These are phyloP conservation scores for Colletotrichum shisoi DNA, from an alignment of 2,329 filamentous ascomycete species.

Conservation along the genomic window DNA sequence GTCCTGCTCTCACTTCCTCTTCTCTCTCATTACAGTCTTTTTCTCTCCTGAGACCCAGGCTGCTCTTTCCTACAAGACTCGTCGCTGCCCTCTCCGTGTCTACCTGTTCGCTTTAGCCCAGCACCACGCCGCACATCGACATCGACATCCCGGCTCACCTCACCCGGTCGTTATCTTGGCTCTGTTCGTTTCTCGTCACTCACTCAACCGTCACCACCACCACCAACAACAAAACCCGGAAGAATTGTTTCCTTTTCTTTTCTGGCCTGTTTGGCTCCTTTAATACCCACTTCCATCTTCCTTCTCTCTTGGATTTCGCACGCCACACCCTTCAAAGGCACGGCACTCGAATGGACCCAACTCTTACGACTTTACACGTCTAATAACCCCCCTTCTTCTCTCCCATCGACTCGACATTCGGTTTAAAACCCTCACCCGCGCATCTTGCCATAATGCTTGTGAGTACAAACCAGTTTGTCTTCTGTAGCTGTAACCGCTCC, in stretches of 20 bases:
- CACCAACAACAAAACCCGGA: constrained; percentile 9
- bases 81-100: constrained; percentile 21
- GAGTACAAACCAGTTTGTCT: constrained; percentile 13
- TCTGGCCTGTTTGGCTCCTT: constrained; percentile 13
- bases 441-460: constrained; percentile 30
- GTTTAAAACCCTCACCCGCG: neutral
- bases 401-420: constrained; percentile 1
- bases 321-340: constrained; percentile 3
- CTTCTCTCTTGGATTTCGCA: constrained; percentile 27
- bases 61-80: neutral
- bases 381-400: constrained; percentile 3
- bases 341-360: constrained; percentile 17
- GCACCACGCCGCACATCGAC: constrained; percentile 9
- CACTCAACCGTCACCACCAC: constrained; percentile 27
- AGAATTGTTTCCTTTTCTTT: constrained; percentile 21
- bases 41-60: constrained; percentile 1
- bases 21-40: neutral
- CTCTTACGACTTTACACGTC: constrained; percentile 8
- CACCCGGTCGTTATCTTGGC: constrained; percentile 5
- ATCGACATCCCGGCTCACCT: constrained; percentile 19
- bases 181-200: constrained; percentile 40
- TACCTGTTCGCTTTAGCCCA: constrained; percentile 14
- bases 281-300: constrained; percentile 25
- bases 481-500: constrained; percentile 20
- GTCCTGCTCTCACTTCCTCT: constrained; percentile 11